A percentile compares a stretch with the other conserved stretches of the same genome.
phyloP scores from a whole-genome alignment of 116 monocot species.

The Posidonia oceanica region DNA sequence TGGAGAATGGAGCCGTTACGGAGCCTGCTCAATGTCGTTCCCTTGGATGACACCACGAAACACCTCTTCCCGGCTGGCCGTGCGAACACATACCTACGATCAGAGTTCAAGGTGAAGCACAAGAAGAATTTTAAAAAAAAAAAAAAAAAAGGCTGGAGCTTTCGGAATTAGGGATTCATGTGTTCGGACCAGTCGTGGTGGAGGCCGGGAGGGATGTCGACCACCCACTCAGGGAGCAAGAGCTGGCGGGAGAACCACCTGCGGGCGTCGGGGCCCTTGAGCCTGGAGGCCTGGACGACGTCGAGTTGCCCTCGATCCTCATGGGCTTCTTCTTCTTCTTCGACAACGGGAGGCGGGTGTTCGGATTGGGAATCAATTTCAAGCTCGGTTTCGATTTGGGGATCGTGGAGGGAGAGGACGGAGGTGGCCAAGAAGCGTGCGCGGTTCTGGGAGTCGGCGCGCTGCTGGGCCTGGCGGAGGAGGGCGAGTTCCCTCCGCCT shows the following conservation, averaged over 20 bases:
- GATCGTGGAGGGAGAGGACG: slow-evolving; percentile 22
- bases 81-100: slow-evolving; percentile 73
- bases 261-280: slow-evolving; percentile 51
- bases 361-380: background rate
- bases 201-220: slow-evolving; percentile 65
- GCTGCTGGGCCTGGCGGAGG: slow-evolving; percentile 56
- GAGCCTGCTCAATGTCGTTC: slow-evolving; percentile 72
- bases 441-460: slow-evolving; percentile 76
- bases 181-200: slow-evolving; percentile 50
- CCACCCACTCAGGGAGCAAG: slow-evolving; percentile 94
- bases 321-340: background rate
- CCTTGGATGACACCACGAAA: slow-evolving; percentile 88
- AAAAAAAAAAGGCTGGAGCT: background rate
- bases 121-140: background rate
- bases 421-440: slow-evolving; percentile 78
- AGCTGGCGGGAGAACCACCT: slow-evolving; percentile 87
- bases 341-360: background rate
- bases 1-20: slow-evolving; percentile 90
- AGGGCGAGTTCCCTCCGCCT: slow-evolving; percentile 70
- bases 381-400: background rate
- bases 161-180: background rate
- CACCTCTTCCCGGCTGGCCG: slow-evolving; percentile 86
- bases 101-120: slow-evolving; percentile 1
- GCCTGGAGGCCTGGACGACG: slow-evolving; percentile 42
- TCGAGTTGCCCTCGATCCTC: slow-evolving; percentile 22